phyloP scores from a whole-genome alignment of 257 asterid species.

The Scutellaria minor region DNA sequence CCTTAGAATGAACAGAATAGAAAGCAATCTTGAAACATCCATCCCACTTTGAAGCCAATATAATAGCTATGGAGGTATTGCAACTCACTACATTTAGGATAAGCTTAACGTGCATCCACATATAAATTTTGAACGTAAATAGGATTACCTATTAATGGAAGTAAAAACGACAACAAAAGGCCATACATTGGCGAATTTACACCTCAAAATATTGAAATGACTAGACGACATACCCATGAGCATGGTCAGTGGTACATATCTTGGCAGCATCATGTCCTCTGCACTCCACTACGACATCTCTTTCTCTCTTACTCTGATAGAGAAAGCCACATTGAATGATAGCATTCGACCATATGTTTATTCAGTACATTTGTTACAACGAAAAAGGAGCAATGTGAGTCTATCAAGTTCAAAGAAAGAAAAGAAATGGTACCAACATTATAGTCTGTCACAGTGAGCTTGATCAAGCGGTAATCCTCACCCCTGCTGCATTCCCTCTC shows the following conservation, averaged over 20 bases:
- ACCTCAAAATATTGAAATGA: background rate
- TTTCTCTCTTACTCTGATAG: conserved; percentile 65
- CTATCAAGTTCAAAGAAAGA: background rate
- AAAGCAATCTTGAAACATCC: conserved; percentile 2
- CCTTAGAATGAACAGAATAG: background rate
- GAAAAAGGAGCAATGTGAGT: background rate
- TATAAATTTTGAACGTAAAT: background rate
- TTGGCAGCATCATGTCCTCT: conserved; percentile 98
- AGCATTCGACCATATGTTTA: conserved; percentile 20
- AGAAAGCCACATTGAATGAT: conserved; percentile 7
- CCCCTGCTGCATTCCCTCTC: conserved; percentile 98
- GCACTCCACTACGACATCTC: conserved; percentile 83
- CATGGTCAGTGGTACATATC: conserved; percentile 74
- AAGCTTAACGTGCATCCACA: conserved; percentile 23
- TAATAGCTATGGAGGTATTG: background rate
- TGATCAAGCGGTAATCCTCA: conserved; percentile 94
- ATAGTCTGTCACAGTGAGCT: conserved; percentile 81
- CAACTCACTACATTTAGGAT: conserved; percentile 7
- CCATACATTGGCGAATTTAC: background rate
- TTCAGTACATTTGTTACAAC: conserved; percentile 15
- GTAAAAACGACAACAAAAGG: background rate
- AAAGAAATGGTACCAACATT: conserved; percentile 50
- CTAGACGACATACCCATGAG: conserved; percentile 74
- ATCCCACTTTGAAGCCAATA: conserved; percentile 5
- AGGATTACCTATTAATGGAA: background rate